Conservation (phyloP, 768 basidiomycete genomes). For the Suillus plorans region DNA sequence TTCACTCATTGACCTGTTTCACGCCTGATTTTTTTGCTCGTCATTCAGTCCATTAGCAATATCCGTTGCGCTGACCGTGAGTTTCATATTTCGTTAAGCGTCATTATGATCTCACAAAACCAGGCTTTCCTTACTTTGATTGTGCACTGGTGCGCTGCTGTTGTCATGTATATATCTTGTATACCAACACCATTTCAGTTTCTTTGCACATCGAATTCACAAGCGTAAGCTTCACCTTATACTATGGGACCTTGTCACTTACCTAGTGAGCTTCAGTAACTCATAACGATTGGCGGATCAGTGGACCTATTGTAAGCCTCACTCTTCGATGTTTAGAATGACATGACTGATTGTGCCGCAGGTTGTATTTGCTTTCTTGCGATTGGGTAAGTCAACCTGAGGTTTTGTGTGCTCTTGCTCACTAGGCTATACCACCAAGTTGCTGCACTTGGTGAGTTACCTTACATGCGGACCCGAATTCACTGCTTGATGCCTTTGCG, state of each 20-base stretch:
- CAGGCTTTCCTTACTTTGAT: constrained; percentile 48
- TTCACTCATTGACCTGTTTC: neutral
- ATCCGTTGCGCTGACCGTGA: constrained; percentile 31
- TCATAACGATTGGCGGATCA: constrained; percentile 26
- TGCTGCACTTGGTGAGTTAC: constrained; percentile 30
- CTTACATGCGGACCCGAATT: neutral
- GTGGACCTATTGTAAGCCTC: constrained; percentile 35
- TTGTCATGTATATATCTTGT: neutral
- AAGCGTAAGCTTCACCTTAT: constrained; percentile 30
- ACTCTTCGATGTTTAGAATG: neutral
- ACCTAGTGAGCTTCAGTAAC: constrained; percentile 21
- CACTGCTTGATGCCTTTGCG: neutral
- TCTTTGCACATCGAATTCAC: constrained; percentile 42
- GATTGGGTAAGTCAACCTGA: constrained; percentile 25
- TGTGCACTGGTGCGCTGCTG: constrained; percentile 44
- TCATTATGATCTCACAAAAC: constrained; percentile 20
- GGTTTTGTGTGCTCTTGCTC: neutral
- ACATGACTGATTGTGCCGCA: constrained; percentile 7
- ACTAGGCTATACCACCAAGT: constrained; percentile 24
- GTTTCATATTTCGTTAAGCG: neutral
- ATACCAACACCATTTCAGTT: constrained; percentile 20
- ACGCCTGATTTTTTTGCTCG: neutral
- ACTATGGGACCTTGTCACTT: neutral
- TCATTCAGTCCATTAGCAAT: constrained; percentile 14
- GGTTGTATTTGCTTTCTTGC: constrained; percentile 29